Percentiles rank a stretch among this genome's conserved stretches.
These are phyloP conservation scores for Phytophthora capsici DNA, from an alignment of 352 stramenopile genomes.

Conservation along the genomic window DNA sequence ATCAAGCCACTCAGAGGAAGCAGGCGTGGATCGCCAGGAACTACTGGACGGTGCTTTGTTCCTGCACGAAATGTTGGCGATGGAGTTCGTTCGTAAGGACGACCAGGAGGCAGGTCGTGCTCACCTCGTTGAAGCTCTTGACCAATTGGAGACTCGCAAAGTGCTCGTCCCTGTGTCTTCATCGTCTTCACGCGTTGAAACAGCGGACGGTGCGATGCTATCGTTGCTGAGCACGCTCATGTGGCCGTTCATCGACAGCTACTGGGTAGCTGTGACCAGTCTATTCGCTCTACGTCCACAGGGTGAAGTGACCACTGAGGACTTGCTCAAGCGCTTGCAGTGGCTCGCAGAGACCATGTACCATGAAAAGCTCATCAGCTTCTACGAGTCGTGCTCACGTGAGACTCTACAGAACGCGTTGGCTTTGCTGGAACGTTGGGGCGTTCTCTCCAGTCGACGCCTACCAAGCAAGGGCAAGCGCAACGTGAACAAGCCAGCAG, in stretches of 20 bases:
- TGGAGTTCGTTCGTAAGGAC: constrained; percentile 85
- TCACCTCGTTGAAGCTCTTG: constrained; percentile 53
- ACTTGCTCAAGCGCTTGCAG: constrained; percentile 82
- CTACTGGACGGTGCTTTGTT: constrained; percentile 73
- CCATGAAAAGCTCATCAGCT: constrained; percentile 84
- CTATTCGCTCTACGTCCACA: constrained; percentile 68
- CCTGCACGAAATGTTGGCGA: constrained; percentile 76
- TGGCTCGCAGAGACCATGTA: constrained; percentile 90
- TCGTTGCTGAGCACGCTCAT: constrained; percentile 76
- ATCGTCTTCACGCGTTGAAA: constrained; percentile 19
- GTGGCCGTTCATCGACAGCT: constrained; percentile 91
- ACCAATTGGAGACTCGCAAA: constrained; percentile 46
- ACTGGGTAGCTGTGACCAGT: constrained; percentile 83
- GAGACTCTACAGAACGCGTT: constrained; percentile 87
- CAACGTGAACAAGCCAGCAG: constrained; percentile 17
- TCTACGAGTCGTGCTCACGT: constrained; percentile 88
- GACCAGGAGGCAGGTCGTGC: constrained; percentile 45
- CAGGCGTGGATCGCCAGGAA: constrained; percentile 51
- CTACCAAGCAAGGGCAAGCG: constrained; percentile 14
- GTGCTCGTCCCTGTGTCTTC: constrained; percentile 37
- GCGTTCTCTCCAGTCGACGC: constrained; percentile 53
- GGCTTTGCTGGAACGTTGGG: constrained; percentile 66
- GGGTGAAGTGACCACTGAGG: constrained; percentile 56
- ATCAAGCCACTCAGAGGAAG: constrained; percentile 20
- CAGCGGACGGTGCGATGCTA: constrained; percentile 46